Conservation (phyloP, 371 early-diverging fungal species). For the Mortierella sp. region DNA sequence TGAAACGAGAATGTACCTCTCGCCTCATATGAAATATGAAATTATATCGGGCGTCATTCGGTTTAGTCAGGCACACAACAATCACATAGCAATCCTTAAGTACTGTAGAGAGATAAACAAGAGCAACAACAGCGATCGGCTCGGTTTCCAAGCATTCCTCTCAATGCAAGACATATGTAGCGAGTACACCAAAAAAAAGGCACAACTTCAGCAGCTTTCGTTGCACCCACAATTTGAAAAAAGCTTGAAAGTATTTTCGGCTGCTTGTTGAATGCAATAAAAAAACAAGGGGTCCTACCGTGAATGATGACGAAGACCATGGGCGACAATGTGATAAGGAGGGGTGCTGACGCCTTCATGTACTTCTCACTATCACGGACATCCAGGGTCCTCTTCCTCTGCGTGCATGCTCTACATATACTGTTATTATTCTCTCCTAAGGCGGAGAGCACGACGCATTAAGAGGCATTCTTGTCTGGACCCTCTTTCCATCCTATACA, state of each 20-base stretch:
- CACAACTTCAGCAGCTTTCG: neutral
- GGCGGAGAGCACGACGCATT: neutral
- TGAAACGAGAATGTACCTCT: conserved; percentile 1
- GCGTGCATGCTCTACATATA: neutral
- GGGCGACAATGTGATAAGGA: neutral
- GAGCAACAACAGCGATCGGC: neutral
- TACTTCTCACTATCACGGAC: neutral
- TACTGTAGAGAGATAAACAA: neutral
- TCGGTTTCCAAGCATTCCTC: conserved; percentile 12
- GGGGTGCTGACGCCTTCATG: neutral
- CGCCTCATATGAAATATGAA: conserved; percentile 5
- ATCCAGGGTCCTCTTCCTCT: neutral
- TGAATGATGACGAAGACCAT: neutral
- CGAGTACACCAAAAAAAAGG: neutral
- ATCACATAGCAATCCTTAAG: neutral
- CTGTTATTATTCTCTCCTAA: too few relatives aligned
- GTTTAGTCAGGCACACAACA: neutral
- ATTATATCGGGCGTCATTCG: neutral
- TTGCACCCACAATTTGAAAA: conserved; percentile 11
- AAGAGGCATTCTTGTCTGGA: neutral
- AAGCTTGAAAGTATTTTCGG: neutral
- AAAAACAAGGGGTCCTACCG: neutral
- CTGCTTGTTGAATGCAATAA: neutral
- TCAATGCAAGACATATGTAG: neutral
- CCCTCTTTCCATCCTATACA: neutral